Evolutionary conservation across 2,329 filamentous ascomycete species (phyloP).

Genomic region (Zymoseptoria ardabiliae): DNA sequence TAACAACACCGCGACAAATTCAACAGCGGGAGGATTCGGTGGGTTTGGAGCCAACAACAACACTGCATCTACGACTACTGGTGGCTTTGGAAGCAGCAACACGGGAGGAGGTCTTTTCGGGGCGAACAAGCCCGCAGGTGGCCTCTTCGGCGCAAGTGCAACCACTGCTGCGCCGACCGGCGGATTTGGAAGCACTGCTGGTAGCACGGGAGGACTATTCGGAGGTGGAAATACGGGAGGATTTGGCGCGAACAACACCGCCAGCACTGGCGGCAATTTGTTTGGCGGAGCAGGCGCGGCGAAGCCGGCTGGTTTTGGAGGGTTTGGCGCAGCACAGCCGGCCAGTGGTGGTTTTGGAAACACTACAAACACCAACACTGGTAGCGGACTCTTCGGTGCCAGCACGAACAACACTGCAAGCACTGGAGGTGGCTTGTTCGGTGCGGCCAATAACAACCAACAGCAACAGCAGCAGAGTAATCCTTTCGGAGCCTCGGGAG

Average conservation of each 20-base stretch:
- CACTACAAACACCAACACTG: conserved; percentile 11
- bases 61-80: conserved; percentile 19
- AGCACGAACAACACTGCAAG: conserved; percentile 12
- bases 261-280: conserved; percentile 1
- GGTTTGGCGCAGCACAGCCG: conserved; percentile 4
- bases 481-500: conserved; percentile 34
- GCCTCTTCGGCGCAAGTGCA: conserved; percentile 24
- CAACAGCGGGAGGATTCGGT: conserved; percentile 32
- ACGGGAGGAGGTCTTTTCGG: conserved; percentile 28
- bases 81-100: conserved; percentile 29
- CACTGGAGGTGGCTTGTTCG: conserved; percentile 20
- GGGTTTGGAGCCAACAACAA: conserved; percentile 38
- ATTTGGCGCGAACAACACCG: not conserved
- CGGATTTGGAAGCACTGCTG: conserved; percentile 16
- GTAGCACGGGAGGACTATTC: conserved; percentile 1
- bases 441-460: conserved; percentile 19
- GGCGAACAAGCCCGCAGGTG: conserved; percentile 22
- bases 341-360: not conserved
- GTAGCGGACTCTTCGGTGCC: conserved; percentile 5
- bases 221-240: not conserved
- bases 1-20: conserved; percentile 15
- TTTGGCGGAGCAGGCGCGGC: conserved; percentile 1
- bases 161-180: conserved; percentile 12
- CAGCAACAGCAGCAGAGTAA: conserved; percentile 21
- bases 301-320: not conserved